Percentiles rank a stretch among this genome's conserved stretches.
These are phyloP conservation scores for Fusarium euwallaceae DNA, from an alignment of 2,329 filamentous ascomycete species.

Conservation along the genomic window DNA sequence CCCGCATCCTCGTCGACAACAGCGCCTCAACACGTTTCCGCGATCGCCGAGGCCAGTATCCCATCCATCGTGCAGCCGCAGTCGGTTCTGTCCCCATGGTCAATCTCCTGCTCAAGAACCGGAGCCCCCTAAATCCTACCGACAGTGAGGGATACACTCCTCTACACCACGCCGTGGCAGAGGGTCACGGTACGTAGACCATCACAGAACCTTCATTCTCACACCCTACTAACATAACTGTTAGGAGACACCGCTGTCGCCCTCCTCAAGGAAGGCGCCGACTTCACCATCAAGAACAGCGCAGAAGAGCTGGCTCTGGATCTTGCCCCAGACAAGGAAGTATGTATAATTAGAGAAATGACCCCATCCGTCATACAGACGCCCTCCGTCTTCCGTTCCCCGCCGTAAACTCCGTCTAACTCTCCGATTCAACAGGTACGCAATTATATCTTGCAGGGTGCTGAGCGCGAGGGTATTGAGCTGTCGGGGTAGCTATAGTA, in stretches of 20 bases:
- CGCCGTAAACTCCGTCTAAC: slow-evolving; percentile 39
- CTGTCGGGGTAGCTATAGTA: slow-evolving; percentile 50
- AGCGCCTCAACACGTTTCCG: slow-evolving; percentile 84
- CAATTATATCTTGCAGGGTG: slow-evolving; percentile 81
- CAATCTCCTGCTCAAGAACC: slow-evolving; percentile 79
- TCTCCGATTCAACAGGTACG: slow-evolving; percentile 67
- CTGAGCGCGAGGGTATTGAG: slow-evolving; percentile 87
- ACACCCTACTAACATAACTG: neutral
- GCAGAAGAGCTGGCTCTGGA: slow-evolving; percentile 82
- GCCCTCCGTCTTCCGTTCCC: slow-evolving; percentile 1
- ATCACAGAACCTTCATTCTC: neutral
- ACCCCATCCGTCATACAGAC: neutral
- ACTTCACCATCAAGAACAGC: slow-evolving; percentile 80
- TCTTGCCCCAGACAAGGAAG: slow-evolving; percentile 87
- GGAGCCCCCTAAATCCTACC: slow-evolving; percentile 85
- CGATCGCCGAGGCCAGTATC: slow-evolving; percentile 89
- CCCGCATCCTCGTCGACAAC: slow-evolving; percentile 79
- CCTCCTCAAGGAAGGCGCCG: slow-evolving; percentile 86
- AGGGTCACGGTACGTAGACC: slow-evolving; percentile 71
- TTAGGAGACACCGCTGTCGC: slow-evolving; percentile 83
- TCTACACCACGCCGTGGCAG: slow-evolving; percentile 87
- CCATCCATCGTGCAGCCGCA: slow-evolving; percentile 92
- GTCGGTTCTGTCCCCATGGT: slow-evolving; percentile 91
- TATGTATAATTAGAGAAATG: slow-evolving; percentile 55
- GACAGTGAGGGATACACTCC: slow-evolving; percentile 89